Base-by-base conservation (phyloP, 257 asterid species). In the Solanum bukasovii region DNA sequence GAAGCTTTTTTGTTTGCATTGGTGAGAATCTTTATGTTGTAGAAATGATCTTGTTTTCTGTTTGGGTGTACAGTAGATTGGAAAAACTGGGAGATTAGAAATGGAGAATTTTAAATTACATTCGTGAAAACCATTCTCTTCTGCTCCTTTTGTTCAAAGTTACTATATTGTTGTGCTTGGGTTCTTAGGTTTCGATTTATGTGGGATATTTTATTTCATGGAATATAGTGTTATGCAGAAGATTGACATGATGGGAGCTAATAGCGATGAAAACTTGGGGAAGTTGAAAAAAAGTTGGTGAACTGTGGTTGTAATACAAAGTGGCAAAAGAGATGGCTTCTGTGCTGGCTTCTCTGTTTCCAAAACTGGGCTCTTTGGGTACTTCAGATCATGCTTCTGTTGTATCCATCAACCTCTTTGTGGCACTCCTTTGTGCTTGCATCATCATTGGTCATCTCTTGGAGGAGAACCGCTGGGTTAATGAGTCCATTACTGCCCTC, bases 401-500 rank as follows among this genome's bases (percentile, higher is more conserved):
- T 37, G 92, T 84, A 85, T 89, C 93, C 9, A 88, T 92, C 63
- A 92, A 92, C 42, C 92, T 92, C 9, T 91, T 91, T 20, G 91
- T 91, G 56, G 90, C 91, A 63, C 86, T 91, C 73, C 92, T 91
- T 73, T 91, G 93, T 33, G 86, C 82, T 29, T 91, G 93, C 85
- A 90, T 91, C 52, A 90, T 91, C 29, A 77, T 90, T 63, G 93
- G 93, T 46, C 93, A 91, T 90, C 88, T 91, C 77, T 91, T 91
- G 21, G 92, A 91, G 88, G 93, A 91, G 90, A 89, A 84, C 40
- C 91, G 91, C 46, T 92, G 92, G 93, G 86, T 90, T 79, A 90
- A 90, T 56, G 92, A 89, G 74, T 92, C 92, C 42, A 90, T 90
- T 84, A 90, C 93, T 9, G 92, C 93, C 83, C 93, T 90, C 77